Evolutionary conservation across 73 alveolate genomes (phyloP), one percentile per base, ranked within the genome.

Genomic region (Paramecium sonneborni): DNA sequence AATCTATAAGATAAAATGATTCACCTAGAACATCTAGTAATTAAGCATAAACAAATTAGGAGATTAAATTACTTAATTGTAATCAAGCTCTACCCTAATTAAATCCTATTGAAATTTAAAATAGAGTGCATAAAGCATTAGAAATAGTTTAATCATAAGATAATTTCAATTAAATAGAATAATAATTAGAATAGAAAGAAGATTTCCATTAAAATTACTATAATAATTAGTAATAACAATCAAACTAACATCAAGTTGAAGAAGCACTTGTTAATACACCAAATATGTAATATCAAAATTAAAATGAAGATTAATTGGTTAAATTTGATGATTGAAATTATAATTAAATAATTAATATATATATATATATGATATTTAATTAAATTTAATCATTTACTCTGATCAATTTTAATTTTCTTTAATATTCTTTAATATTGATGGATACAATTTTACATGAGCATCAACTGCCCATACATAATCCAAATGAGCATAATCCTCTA

Each of bases 401-500:
- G 46, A 79, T 79, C 72, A 79, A 30, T 79, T 38, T 46, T 79
- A 44, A 79, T 79, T 79, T 7, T 39, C 72, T 46, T 26, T 43
- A 10, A 79, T 79, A 23, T 79, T 48, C 21, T 72, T 70, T 70
- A 88, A 35, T 37, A 88, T 43, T 44, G 44, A 43, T 14, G 94
- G 94, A 44, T 88, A 88, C 55, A 88, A 85, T 69, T 69, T 58
- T 1, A 28, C 32, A 44, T 69, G 46, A n/a, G 95, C 95, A 92
- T 92, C 95, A 30, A 82, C 88, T 35, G 93, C 92, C 95, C 95
- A 92, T 1, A 92, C 92, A 44, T 92, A 92, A 86, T 92, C 95
- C 20, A 92, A 57, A 92, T 92, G 95, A 12, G 93, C 93, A 92
- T 92, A 92, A 62, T 92, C 92, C 28, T 92, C 76, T 23, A 92